Base-by-base conservation (phyloP, 495 filamentous ascomycete genomes). In the Daldinia loculata region DNA sequence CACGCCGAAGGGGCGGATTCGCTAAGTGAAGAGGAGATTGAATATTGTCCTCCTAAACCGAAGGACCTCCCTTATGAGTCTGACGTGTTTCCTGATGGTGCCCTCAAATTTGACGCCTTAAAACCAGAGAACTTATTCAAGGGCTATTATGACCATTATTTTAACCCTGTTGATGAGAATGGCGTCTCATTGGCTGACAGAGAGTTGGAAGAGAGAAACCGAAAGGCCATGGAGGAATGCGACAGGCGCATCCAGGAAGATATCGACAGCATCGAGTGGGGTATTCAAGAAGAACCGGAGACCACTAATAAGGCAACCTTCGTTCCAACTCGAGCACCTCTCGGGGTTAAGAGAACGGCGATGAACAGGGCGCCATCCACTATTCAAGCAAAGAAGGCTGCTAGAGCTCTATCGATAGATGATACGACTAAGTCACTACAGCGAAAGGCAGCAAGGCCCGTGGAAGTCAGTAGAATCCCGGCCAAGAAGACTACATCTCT, bases 61-160 rank as follows among this genome's bases (percentile, higher is more conserved):
- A 79, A 79, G 84, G 91, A 90, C 55, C 83, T 91, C 5, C 91
- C 90, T 0, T 94, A 96, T 75, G 74, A 90, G 61, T 91, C 92
- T 22, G 92, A 97, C 58, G 89, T 94, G 57, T 87, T 93, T 58
- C 88, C 87, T 14, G 87, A 90, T 51, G 81, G 86, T 80, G 75
- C 67, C 6, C 69, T 85, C 15, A 84, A 77, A 78, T 88, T 79
- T 64, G 78, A 82, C 50, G 77, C 77, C 2, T 53, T 88, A 24
- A 84, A 85, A 63, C 78, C 75, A 0, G 82, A 85, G 64, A 95
- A 95, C 69, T 79, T 93, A 24, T 91, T 91, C 52, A 83, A 86
- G 45, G 92, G 91, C 6, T 87, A 87, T 59, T 87, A 89, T 57
- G 86, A 88, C 56, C 84, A 85, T 5, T 91, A 91, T 69, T 84